These are phyloP conservation scores for Anisogramma anomala DNA, from an alignment of 2,329 filamentous ascomycete genomes.

Conservation along the genomic window DNA sequence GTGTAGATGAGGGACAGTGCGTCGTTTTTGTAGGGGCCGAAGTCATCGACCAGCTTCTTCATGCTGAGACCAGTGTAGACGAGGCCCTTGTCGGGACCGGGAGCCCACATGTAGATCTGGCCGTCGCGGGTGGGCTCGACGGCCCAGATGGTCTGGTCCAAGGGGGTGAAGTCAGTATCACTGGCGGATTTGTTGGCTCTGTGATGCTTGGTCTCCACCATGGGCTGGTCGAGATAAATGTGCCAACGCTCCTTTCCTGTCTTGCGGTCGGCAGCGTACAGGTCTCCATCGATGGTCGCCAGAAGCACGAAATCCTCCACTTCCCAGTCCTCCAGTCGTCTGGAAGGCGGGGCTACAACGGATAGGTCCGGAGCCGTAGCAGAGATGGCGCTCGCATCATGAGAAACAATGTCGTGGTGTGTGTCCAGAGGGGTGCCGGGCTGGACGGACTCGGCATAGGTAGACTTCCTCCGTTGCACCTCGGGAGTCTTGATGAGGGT, in stretches of 20 bases:
- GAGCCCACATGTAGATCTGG: conserved; percentile 74
- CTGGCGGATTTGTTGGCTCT: conserved; percentile 53
- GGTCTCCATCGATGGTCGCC: conserved; percentile 97
- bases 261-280: conserved; percentile 81
- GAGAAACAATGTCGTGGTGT: conserved; percentile 27
- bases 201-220: conserved; percentile 83
- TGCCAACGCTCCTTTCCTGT: conserved; percentile 80
- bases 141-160: conserved; percentile 88
- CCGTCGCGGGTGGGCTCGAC: conserved; percentile 86
- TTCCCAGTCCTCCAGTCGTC: conserved; percentile 98
- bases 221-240: conserved; percentile 70
- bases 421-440: conserved; percentile 5
- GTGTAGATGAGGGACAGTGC: conserved; percentile 77
- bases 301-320: conserved; percentile 99
- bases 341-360: conserved; percentile 96
- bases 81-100: conserved; percentile 48
- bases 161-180: conserved; percentile 47
- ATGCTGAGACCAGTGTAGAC: conserved; percentile 61
- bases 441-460: conserved; percentile 11
- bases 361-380: conserved; percentile 93
- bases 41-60: conserved; percentile 77
- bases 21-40: conserved; percentile 63
- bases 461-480: conserved; percentile 10
- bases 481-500: conserved; percentile 13
- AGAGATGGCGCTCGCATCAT: conserved; percentile 89